Conservation (phyloP, 306 rosid species). For the Lagenaria siceraria region DNA sequence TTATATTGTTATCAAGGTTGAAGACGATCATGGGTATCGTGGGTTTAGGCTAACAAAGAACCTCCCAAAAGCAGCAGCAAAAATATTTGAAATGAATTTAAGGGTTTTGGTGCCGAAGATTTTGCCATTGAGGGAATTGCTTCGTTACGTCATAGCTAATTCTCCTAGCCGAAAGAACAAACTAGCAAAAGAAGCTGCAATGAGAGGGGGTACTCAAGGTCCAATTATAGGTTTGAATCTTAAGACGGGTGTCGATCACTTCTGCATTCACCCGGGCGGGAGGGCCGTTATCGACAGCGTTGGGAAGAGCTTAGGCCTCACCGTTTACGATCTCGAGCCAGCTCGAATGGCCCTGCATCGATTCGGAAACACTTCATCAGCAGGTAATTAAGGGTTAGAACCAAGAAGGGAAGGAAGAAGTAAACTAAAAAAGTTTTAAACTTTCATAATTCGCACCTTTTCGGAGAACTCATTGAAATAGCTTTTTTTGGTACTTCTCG, state of each 20-base stretch:
- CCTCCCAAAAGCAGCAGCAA: slow-evolving; percentile 50
- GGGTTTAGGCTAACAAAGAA: slow-evolving; percentile 66
- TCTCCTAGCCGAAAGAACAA: not conserved
- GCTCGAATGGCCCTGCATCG: slow-evolving; percentile 70
- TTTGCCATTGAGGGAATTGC: slow-evolving; percentile 44
- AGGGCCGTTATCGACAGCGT: slow-evolving; percentile 69
- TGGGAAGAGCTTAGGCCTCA: slow-evolving; percentile 43
- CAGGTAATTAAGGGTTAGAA: slow-evolving; percentile 9
- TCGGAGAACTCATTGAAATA: too few species aligned
- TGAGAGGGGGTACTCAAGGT: not conserved
- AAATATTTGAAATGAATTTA: slow-evolving; percentile 42
- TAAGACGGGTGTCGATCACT: slow-evolving; percentile 53
- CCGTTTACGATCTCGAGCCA: slow-evolving; percentile 52
- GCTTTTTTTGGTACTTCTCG: too few species aligned
- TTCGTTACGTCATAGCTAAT: slow-evolving; percentile 5
- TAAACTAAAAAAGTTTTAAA: too few species aligned
- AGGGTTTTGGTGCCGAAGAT: slow-evolving; percentile 33
- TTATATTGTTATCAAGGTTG: not conserved
- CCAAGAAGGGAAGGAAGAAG: slow-evolving; percentile 13
- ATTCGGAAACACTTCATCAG: slow-evolving; percentile 80
- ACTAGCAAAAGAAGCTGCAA: not conserved
- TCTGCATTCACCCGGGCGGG: slow-evolving; percentile 75
- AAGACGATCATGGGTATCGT: slow-evolving; percentile 39
- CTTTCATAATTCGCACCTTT: too few species aligned
- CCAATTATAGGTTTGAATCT: slow-evolving; percentile 21